Base-by-base conservation (phyloP, 257 asterid species). In the Primulina eburnea region DNA sequence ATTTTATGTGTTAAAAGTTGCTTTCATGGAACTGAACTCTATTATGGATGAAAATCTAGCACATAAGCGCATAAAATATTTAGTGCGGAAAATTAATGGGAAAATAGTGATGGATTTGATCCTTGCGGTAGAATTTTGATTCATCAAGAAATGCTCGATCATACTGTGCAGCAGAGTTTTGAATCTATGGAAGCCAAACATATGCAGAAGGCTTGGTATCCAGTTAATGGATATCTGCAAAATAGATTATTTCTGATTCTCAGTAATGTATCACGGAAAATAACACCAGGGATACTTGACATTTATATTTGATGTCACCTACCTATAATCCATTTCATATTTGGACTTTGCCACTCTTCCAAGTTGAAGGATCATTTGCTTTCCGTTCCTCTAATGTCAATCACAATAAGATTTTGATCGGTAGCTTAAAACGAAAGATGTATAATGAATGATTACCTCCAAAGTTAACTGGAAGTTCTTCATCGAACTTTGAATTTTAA, bases 251-350 rank as follows among this genome's bases (percentile, higher is more conserved):
- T 26, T 3, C 32, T 20, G 7, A 26, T 58, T 21, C 30, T 58
- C 12, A 8, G 28, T 26, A 18, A 8, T 20, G 8, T 0, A 18
- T 18, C 29, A 18, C 12, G 21, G 2, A 21, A 21, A 58, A 18
- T 58, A 58, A 20, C 62, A 58, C 53, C 53, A 40, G 52, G 6
- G 12, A 28, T 43, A 12, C 8, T 16, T 16, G 7, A 50, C 20
- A 50, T 50, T 12, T 12, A 12, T 50, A 50, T 5, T 34, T 59
- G 40, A 58, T 37, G 55, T 26, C 33, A 2, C 21, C 28, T 81
- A 91, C 99, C 97, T 89, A 86, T 83, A 89, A 74, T 89, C 99
- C 97, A 93, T 90, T 73, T 89, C 96, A 53, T 89, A 91, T 79
- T 83, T 87, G 7, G 90, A 83, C 75, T 89, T 93, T 62, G 90